These are phyloP conservation scores for Pyracantha coccinea DNA, from an alignment of 331 rosid genomes.

Conservation along the genomic window DNA sequence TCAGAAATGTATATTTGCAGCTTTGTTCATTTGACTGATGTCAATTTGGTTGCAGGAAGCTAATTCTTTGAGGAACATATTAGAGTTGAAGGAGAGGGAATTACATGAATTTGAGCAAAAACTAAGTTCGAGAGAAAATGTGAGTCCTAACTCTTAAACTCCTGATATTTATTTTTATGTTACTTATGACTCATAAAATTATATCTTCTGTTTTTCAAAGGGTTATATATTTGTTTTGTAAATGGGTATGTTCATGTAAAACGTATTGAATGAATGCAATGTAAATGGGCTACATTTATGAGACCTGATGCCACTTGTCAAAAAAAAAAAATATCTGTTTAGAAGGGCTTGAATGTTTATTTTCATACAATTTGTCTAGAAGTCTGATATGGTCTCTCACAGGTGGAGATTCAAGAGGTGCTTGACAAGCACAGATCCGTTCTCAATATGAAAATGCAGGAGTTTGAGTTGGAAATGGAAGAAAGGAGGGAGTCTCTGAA, in stretches of 20 bases:
- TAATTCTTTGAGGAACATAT: conserved; percentile 22
- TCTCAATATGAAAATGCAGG: conserved; percentile 40
- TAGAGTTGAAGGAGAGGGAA: conserved; percentile 54
- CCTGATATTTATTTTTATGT: not conserved
- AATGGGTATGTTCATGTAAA: not conserved
- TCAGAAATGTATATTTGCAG: not conserved
- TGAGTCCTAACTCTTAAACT: conserved; percentile 22
- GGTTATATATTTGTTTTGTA: not conserved
- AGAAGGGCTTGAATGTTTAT: not conserved
- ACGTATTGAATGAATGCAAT: too few relatives aligned
- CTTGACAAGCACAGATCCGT: conserved; percentile 49
- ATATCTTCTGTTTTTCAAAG: not conserved
- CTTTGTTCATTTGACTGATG: not conserved
- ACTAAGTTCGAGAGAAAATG: conserved; percentile 66
- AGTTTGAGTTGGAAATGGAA: conserved; percentile 64
- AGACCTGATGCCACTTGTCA: too few relatives aligned
- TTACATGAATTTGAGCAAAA: conserved; percentile 49
- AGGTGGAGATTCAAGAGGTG: conserved; percentile 66
- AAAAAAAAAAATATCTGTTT: not conserved
- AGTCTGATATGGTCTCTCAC: conserved; percentile 17
- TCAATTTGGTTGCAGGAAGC: conserved; percentile 49
- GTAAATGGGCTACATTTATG: too few relatives aligned
- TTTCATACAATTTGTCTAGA: conserved; percentile 9
- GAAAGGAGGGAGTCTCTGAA: conserved; percentile 39
- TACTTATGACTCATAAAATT: not conserved